Evolutionary conservation across 257 asterid genomes (phyloP).

Genomic region (Capsicum chinense): DNA sequence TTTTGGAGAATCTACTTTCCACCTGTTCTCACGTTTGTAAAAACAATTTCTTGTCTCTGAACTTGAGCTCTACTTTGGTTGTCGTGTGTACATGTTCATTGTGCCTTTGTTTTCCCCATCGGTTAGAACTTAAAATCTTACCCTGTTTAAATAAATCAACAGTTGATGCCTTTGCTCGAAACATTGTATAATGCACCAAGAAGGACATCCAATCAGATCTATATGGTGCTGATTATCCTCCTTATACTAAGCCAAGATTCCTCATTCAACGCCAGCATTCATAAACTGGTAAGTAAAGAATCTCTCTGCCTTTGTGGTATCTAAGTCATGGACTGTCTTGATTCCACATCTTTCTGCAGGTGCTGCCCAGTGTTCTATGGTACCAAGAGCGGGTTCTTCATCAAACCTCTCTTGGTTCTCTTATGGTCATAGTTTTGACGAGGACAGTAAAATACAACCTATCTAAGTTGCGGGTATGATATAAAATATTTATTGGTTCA

Average conservation of each 20-base stretch:
- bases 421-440: conserved; percentile 77
- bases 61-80: neutral
- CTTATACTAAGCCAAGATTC: conserved; percentile 97
- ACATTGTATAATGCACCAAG: conserved; percentile 84
- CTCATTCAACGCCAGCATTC: conserved; percentile 84
- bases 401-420: conserved; percentile 69
- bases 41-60: neutral
- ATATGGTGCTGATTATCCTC: conserved; percentile 88
- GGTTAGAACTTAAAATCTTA: conserved; percentile 25
- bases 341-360: conserved; percentile 49
- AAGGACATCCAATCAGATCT: conserved; percentile 86
- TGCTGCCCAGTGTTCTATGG: conserved; percentile 76
- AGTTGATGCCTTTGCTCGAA: conserved; percentile 97
- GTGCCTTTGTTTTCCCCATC: neutral
- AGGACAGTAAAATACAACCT: conserved; percentile 76
- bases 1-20: neutral
- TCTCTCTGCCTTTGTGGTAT: conserved; percentile 28
- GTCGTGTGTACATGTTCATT: neutral
- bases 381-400: conserved; percentile 59
- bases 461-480: conserved; percentile 68
- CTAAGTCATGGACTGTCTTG: conserved; percentile 28
- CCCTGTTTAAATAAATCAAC: conserved; percentile 39
- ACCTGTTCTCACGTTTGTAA: neutral
- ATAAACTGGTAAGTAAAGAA: conserved; percentile 66
- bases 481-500: conserved; percentile 17